Percentiles rank a stretch among this genome's conserved stretches.
These are phyloP conservation scores for Primulina eburnea DNA, from an alignment of 257 asterid genomes.

Conservation along the genomic window DNA sequence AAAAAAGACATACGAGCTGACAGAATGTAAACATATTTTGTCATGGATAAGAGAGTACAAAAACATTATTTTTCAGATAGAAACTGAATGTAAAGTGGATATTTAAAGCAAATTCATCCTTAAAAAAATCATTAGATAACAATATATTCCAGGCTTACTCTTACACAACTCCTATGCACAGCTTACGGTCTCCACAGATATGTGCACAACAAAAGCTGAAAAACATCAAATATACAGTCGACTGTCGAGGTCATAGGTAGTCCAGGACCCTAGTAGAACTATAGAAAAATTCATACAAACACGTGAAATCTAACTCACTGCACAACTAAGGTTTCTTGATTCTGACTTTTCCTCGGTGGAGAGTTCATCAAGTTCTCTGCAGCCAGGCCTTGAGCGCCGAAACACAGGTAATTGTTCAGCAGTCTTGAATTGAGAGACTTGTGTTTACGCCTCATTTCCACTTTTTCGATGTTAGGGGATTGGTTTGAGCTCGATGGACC, in stretches of 20 bases:
- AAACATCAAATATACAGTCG: neutral
- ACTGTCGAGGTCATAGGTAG: neutral
- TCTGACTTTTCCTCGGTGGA: slow-evolving; percentile 15
- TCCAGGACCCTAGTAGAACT: neutral
- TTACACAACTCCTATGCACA: neutral
- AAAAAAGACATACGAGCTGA: too few relatives aligned
- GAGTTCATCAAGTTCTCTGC: slow-evolving; percentile 35
- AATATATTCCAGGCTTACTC: too few relatives aligned
- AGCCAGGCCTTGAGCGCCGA: slow-evolving; percentile 65
- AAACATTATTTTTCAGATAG: too few relatives aligned
- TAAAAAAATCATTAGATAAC: too few relatives aligned
- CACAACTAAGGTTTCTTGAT: slow-evolving; percentile 21
- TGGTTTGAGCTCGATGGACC: slow-evolving; percentile 28
- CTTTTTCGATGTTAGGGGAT: slow-evolving; percentile 30
- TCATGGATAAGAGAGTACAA: too few relatives aligned
- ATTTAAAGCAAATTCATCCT: too few relatives aligned
- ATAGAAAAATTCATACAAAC: neutral
- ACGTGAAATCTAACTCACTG: slow-evolving; percentile 9
- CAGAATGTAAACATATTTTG: too few relatives aligned
- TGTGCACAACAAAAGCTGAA: neutral
- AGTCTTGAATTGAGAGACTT: slow-evolving; percentile 50
- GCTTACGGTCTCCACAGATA: neutral
- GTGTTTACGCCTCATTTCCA: slow-evolving; percentile 40
- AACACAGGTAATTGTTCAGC: slow-evolving; percentile 72
- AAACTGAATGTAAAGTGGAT: too few relatives aligned